Evolutionary conservation across 257 asterid genomes (phyloP).

Genomic region (Solanum chiquidenum): DNA sequence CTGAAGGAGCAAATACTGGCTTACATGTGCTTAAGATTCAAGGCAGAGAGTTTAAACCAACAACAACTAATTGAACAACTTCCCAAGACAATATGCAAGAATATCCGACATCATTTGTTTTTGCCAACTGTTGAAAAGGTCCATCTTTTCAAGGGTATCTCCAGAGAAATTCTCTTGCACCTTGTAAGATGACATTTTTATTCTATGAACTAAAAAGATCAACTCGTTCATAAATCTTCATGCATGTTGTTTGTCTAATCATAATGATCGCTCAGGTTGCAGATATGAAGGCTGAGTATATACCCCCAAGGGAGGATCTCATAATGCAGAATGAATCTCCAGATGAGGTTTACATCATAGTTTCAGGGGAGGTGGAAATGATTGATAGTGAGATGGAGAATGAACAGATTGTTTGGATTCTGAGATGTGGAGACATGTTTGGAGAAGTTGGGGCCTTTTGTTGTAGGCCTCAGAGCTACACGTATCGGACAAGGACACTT

Average conservation of each 20-base stretch:
- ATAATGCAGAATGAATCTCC: conserved; percentile 69
- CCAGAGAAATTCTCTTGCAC: conserved; percentile 48
- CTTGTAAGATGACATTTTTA: conserved; percentile 30
- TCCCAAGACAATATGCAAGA: conserved; percentile 64
- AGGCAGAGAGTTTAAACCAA: conserved; percentile 86
- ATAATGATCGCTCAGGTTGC: conserved; percentile 40
- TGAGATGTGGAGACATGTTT: conserved; percentile 54
- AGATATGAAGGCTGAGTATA: conserved; percentile 78
- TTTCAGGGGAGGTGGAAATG: conserved; percentile 88
- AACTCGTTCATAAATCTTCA: neutral
- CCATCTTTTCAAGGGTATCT: conserved; percentile 70
- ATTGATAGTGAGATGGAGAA: conserved; percentile 50
- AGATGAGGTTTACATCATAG: conserved; percentile 75
- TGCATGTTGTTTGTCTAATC: neutral
- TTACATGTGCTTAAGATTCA: conserved; percentile 76
- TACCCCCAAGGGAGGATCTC: conserved; percentile 91
- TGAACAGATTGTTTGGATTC: conserved; percentile 44
- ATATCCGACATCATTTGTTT: conserved; percentile 67
- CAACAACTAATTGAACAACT: conserved; percentile 78
- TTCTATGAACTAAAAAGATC: neutral
- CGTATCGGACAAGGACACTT: conserved; percentile 72
- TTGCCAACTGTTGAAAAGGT: conserved; percentile 62
- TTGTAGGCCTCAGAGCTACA: conserved; percentile 61
- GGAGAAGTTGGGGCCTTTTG: conserved; percentile 88
- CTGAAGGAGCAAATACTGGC: conserved; percentile 78